phyloP scores from a whole-genome alignment of 164 flowering plant genomes.

The Vitis rotundifolia region DNA sequence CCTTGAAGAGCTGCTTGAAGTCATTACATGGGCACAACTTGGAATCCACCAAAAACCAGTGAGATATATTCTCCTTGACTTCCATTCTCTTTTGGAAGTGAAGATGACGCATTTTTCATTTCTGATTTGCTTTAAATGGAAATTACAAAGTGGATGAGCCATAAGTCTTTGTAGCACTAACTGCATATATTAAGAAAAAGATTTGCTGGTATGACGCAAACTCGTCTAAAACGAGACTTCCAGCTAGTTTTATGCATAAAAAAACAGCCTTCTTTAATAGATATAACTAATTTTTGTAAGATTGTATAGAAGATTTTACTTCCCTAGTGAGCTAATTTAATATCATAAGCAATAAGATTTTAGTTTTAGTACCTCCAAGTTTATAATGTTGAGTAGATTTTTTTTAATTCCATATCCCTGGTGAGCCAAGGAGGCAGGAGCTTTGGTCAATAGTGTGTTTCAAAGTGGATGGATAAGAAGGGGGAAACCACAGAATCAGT shows the following conservation, averaged over 20 bases:
- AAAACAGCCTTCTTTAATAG: neutral
- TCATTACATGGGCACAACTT: conserved; percentile 94
- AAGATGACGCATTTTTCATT: neutral
- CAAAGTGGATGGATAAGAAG: conserved; percentile 6
- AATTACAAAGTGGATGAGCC: neutral
- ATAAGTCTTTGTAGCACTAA: too few species aligned
- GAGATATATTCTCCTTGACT: conserved; percentile 14
- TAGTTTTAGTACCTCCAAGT: too few species aligned
- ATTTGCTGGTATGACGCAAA: too few species aligned
- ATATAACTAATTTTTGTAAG: neutral
- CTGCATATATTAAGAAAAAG: too few species aligned
- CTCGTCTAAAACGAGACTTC: too few species aligned
- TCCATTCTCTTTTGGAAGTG: neutral
- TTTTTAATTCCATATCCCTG: too few species aligned
- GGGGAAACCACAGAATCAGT: conserved; percentile 17
- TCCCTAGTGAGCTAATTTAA: too few species aligned
- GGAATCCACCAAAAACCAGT: conserved; percentile 93
- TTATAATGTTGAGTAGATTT: too few species aligned
- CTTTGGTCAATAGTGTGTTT: conserved; percentile 8
- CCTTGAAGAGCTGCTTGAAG: conserved; percentile 89
- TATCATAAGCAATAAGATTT: too few species aligned
- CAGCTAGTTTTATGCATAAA: too few species aligned
- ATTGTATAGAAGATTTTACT: too few species aligned
- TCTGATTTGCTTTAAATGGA: neutral
- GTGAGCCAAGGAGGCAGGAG: too few species aligned